Conservation (phyloP, 2,329 filamentous ascomycete species). For the Alternaria viburni region DNA sequence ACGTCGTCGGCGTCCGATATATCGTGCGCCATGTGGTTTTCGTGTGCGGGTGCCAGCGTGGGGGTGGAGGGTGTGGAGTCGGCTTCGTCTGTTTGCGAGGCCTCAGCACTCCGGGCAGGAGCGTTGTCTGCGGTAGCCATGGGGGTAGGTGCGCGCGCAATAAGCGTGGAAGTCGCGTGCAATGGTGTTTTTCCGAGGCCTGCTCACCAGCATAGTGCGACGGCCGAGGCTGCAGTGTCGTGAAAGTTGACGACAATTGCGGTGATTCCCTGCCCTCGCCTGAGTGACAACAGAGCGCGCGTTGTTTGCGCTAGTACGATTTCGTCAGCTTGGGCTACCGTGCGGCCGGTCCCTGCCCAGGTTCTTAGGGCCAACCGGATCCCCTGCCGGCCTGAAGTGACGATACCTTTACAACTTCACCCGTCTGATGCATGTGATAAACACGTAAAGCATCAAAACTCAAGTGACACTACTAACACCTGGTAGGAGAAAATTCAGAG, state of each 20-base stretch:
- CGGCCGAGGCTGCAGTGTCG: conserved; percentile 15
- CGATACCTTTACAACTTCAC: neutral
- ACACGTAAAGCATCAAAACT: neutral
- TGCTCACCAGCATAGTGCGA: conserved; percentile 34
- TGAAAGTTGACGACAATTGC: conserved; percentile 12
- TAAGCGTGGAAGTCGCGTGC: conserved; percentile 27
- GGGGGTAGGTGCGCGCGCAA: conserved; percentile 22
- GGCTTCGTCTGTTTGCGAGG: conserved; percentile 29
- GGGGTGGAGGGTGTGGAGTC: conserved; percentile 25
- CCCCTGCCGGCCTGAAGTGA: neutral
- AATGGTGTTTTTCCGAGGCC: conserved; percentile 3
- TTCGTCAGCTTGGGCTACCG: conserved; percentile 7
- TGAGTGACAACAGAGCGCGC: conserved; percentile 24
- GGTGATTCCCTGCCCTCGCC: conserved; percentile 15
- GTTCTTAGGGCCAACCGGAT: conserved; percentile 3
- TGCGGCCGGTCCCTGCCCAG: conserved; percentile 1
- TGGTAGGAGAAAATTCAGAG: neutral
- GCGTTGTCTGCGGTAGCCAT: conserved; percentile 32
- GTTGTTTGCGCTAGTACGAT: conserved; percentile 15
- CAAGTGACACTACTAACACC: neutral
- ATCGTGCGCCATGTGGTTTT: conserved; percentile 34
- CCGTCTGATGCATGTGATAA: neutral
- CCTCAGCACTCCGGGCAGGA: conserved; percentile 32
- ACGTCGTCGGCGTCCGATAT: conserved; percentile 42
- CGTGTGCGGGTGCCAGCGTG: conserved; percentile 14